A percentile compares a stretch with the other conserved stretches of the same genome.
Conservation (phyloP, 352 stramenopile species). For the Phytophthora idaei region DNA sequence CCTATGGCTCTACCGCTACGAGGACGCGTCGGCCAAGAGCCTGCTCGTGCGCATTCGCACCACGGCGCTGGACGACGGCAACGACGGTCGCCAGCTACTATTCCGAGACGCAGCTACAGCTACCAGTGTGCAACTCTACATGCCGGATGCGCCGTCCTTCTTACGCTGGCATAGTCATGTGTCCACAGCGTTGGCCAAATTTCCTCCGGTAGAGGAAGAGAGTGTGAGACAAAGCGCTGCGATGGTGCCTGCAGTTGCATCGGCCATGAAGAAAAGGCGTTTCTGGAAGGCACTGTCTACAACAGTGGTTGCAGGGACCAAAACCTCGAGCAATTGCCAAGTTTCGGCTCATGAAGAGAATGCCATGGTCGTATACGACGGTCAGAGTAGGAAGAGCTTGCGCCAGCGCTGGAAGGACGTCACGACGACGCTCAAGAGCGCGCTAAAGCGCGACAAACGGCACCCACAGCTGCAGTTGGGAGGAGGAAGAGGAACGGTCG, state of each 20-base stretch:
- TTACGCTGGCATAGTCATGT: slow-evolving; percentile 36
- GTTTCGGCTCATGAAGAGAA: slow-evolving; percentile 3
- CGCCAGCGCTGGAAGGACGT: slow-evolving; percentile 26
- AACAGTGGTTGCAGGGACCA: slow-evolving; percentile 2
- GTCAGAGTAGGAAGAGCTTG: slow-evolving; percentile 19
- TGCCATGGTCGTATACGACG: slow-evolving; percentile 8
- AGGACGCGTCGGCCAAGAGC: slow-evolving; percentile 42
- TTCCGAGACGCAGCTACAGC: slow-evolving; percentile 21
- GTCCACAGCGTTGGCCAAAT: slow-evolving; percentile 17
- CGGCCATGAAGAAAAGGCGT: slow-evolving; percentile 23
- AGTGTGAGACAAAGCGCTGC: slow-evolving; percentile 2
- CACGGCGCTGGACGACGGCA: slow-evolving; percentile 19
- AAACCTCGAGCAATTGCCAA: slow-evolving; percentile 13
- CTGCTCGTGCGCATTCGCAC: slow-evolving; percentile 37
- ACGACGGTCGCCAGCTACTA: slow-evolving; percentile 27
- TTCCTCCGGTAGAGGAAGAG: slow-evolving; percentile 7
- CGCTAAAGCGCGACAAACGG: slow-evolving; percentile 17
- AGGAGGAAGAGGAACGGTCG: slow-evolving; percentile 2
- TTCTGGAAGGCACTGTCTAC: slow-evolving; percentile 31
- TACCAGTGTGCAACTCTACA: slow-evolving; percentile 30
- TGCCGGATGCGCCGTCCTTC: slow-evolving; percentile 26
- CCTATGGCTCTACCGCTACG: slow-evolving; percentile 52
- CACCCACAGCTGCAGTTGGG: slow-evolving; percentile 19
- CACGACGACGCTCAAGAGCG: slow-evolving; percentile 14
- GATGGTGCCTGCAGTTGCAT: slow-evolving; percentile 12